Evolutionary conservation across 768 basidiomycete species (phyloP).

Genomic region (Imleria badia): DNA sequence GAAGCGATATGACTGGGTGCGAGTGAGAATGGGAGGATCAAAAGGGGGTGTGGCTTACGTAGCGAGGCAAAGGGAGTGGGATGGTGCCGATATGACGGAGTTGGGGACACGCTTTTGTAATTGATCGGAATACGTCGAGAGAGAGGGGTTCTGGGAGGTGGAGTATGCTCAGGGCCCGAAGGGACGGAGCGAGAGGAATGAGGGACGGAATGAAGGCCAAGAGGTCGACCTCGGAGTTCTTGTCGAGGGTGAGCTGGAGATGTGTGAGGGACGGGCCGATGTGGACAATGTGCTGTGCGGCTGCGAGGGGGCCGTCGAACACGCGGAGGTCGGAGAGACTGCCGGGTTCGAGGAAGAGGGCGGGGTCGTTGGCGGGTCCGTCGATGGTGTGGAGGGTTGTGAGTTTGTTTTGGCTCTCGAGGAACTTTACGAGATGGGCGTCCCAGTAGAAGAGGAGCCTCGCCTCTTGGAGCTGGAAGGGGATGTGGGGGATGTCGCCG

Average conservation of each 20-base stretch:
- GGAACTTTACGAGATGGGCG: constrained; percentile 43
- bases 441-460: constrained; percentile 54
- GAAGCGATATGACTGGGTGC: constrained; percentile 33
- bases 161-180: constrained; percentile 38
- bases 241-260: constrained; percentile 45
- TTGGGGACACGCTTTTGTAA: constrained; percentile 33
- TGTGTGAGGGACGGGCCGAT: constrained; percentile 41
- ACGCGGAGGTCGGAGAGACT: constrained; percentile 41
- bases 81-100: constrained; percentile 42
- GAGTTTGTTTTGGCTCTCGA: constrained; percentile 46
- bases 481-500: constrained; percentile 35
- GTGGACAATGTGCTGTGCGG: constrained; percentile 40
- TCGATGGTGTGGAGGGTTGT: constrained; percentile 35
- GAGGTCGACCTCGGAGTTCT: constrained; percentile 32
- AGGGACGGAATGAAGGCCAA: constrained; percentile 36
- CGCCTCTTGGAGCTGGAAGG: constrained; percentile 50
- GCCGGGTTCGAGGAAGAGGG: constrained; percentile 27
- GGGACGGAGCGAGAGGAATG: constrained; percentile 24
- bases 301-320: constrained; percentile 47
- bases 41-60: constrained; percentile 31
- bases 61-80: constrained; percentile 33
- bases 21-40: constrained; percentile 21
- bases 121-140: constrained; percentile 30
- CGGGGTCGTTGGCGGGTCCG: constrained; percentile 24
- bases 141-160: constrained; percentile 35